These are phyloP conservation scores for Aspergillus flavus DNA, from an alignment of 2,329 filamentous ascomycete species.

Conservation along the genomic window DNA sequence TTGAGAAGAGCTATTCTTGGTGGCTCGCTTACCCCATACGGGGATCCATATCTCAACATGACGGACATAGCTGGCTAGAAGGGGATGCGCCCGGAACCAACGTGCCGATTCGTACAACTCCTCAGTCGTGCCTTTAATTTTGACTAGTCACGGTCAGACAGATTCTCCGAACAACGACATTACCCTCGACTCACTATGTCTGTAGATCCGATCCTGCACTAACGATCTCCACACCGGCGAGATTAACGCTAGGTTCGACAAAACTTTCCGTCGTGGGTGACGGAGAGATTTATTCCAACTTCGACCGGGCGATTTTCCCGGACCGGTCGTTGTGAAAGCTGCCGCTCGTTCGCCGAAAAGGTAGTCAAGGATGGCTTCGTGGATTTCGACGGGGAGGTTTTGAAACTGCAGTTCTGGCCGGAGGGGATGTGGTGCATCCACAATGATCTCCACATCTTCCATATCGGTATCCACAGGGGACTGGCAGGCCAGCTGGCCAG, in stretches of 20 bases:
- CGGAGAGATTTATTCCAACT: constrained; percentile 67
- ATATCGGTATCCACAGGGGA: constrained; percentile 27
- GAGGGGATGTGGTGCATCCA: constrained; percentile 13
- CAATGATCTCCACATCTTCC: constrained; percentile 26
- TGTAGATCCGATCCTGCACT: constrained; percentile 72
- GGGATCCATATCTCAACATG: constrained; percentile 80
- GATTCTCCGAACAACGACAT: not conserved
- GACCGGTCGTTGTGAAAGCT: constrained; percentile 58
- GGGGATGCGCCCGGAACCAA: constrained; percentile 62
- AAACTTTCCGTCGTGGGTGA: constrained; percentile 67
- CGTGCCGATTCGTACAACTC: constrained; percentile 61
- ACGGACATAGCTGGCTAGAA: constrained; percentile 66
- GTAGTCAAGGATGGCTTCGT: constrained; percentile 71
- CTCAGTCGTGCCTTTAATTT: constrained; percentile 70
- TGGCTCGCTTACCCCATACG: constrained; percentile 62
- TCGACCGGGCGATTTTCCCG: constrained; percentile 55
- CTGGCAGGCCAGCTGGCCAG: constrained; percentile 25
- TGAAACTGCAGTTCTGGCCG: constrained; percentile 29
- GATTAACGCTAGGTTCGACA: constrained; percentile 66
- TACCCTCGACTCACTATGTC: constrained; percentile 55
- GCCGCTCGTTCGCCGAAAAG: constrained; percentile 70
- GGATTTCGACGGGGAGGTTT: constrained; percentile 68
- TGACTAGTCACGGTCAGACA: constrained; percentile 50
- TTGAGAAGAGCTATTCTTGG: constrained; percentile 49
- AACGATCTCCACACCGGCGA: constrained; percentile 64